These are phyloP conservation scores for Crithidia expoeki DNA, from an alignment of 208 protist genomes.

Conservation along the genomic window DNA sequence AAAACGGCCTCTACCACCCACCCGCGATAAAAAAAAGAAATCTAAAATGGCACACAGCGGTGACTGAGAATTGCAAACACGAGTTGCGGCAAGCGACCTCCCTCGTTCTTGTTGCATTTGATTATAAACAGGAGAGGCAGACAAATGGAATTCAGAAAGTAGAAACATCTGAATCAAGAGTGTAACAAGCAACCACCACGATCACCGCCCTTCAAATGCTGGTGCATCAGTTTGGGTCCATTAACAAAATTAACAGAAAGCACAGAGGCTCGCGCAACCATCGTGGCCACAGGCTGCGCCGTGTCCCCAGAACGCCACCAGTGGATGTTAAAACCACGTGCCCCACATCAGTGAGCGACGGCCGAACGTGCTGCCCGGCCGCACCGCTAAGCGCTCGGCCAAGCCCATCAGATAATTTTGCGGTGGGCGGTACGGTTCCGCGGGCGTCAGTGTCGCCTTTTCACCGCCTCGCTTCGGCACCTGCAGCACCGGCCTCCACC, in stretches of 20 bases:
- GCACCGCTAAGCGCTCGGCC: constrained; percentile 79
- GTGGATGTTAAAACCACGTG: constrained; percentile 73
- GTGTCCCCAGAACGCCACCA: too few species aligned
- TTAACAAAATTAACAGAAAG: too few species aligned
- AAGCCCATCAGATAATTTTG: constrained; percentile 89
- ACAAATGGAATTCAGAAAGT: not conserved
- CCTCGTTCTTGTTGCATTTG: not conserved
- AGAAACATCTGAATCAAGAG: constrained; percentile 11
- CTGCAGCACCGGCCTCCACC: constrained; percentile 67
- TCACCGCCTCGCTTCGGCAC: constrained; percentile 42
- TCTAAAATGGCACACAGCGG: too few species aligned
- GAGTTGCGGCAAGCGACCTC: too few species aligned
- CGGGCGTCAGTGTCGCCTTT: constrained; percentile 42
- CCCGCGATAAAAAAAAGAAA: too few species aligned
- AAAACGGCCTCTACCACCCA: too few species aligned
- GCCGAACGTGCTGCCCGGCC: constrained; percentile 81
- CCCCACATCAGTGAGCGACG: constrained; percentile 89
- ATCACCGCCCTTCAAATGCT: not conserved
- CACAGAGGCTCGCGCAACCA: too few species aligned
- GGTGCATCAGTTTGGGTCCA: not conserved
- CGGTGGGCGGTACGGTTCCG: constrained; percentile 67
- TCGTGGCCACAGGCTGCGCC: too few species aligned
- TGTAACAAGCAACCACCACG: not conserved
- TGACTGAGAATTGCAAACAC: too few species aligned
- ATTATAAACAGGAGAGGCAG: constrained; percentile 3